phyloP scores from a whole-genome alignment of 352 stramenopile genomes.

The Globisporangium cederbergense region DNA sequence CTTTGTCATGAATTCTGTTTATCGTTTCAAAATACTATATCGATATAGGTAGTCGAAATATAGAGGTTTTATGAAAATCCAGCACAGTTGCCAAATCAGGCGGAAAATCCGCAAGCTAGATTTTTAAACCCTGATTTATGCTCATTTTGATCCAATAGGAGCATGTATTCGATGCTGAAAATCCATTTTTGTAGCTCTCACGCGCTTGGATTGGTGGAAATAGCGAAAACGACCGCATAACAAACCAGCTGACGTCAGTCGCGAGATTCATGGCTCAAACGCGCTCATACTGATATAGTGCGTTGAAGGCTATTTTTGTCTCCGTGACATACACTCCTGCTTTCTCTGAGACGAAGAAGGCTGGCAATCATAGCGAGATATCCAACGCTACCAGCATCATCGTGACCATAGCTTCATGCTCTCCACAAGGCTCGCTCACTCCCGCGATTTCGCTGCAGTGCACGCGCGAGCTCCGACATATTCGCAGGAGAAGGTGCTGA shows the following conservation, averaged over 20 bases:
- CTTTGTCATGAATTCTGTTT: too few relatives aligned
- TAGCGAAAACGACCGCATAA: not conserved
- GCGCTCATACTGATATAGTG: not conserved
- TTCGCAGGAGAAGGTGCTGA: too few relatives aligned
- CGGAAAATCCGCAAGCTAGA: constrained; percentile 10
- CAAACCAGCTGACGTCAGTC: constrained; percentile 9
- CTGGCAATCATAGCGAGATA: too few relatives aligned
- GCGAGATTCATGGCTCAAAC: constrained; percentile 6
- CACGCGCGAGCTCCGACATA: too few relatives aligned
- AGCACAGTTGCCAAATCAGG: not conserved
- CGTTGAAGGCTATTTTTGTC: not conserved
- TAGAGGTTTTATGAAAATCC: constrained; percentile 4
- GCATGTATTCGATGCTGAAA: not conserved
- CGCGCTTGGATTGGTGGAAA: not conserved
- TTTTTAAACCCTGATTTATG: constrained; percentile 10
- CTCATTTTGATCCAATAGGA: not conserved
- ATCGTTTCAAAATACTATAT: too few relatives aligned
- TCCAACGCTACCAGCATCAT: too few relatives aligned
- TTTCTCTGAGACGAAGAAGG: not conserved
- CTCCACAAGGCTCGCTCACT: too few relatives aligned
- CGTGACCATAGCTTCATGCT: too few relatives aligned
- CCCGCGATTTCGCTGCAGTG: too few relatives aligned
- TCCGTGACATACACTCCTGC: not conserved
- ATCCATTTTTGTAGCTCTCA: constrained; percentile 3
- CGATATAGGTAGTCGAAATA: too few relatives aligned